Base-by-base conservation (phyloP, 371 early-diverging fungal species). In the Actinomortierella ambigua region DNA sequence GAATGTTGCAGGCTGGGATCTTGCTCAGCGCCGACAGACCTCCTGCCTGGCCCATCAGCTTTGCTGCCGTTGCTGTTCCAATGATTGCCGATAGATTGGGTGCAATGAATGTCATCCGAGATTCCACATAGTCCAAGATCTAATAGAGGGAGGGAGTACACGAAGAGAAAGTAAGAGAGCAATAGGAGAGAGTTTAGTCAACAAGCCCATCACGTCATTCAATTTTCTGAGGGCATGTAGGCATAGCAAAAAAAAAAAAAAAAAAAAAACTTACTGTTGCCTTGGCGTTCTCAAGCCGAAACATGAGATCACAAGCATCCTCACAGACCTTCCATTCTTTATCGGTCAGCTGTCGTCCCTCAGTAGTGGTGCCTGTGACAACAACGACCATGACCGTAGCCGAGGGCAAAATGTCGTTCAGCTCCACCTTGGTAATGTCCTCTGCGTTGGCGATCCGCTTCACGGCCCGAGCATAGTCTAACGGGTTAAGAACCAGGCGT, bases 321-420 rank as follows among this genome's bases (percentile, higher is more conserved):
- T 86, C 78, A n/a, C 94, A 90, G 9, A 77, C 69, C 7, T 68
- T 54, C 77, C 90, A 83, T 58, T 91, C 93, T 5, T 80, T 81
- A 0, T 78, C 77, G 2, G 85, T 61, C 5, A 97, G 75, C 20
- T 69, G 81, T 23, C 81, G 78, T 0, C 97, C 97, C 2, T 81
- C 80, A 0, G 92, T 93, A 0, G 95, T 94, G 0, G 95, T 88
- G 9, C 90, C 93, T n/a, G 95, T 92, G 5, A 98, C 92, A 0
- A 89, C 93, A n/a, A 97, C 87, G 29, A 93, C 91, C 96, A 97
- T 95, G 56, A 93, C 85, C 4, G 91, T 93, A 6, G 93, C 91
- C 7, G 90, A 85, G 2, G 95, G 92, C 29, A 98, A 76, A 49
- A 95, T 85, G 3, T 91, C 75, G 44, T 87, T 84, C 15, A 96